Base-by-base conservation (phyloP, 495 filamentous ascomycete species). In the Bacidia rubella region DNA sequence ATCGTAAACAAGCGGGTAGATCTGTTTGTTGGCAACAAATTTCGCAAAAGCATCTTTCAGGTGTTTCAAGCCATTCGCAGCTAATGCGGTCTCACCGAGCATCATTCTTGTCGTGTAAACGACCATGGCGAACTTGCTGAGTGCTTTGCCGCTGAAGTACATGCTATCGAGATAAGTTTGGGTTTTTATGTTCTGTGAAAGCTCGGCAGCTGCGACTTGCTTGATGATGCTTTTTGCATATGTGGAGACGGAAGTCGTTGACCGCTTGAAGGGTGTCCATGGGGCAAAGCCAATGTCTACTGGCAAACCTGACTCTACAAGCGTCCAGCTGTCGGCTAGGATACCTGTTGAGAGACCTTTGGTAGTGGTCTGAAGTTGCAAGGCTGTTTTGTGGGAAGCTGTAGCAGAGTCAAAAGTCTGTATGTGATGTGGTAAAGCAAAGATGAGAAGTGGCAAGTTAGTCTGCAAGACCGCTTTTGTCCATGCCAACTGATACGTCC, bases 121-220 rank as follows among this genome's bases (percentile, higher is more conserved):
- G 21, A 92, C 69, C 12, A 68, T 71, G 2, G 88, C 90, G 63
- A 92, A 94, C 61, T 96, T 96, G 57, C 83, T 86, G 9, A 96
- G 68, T 0, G 83, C 87, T 77, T 98, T 98, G 57, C 90, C 90
- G 56, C 83, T 83, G 63, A 85, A 98, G 66, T 98, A 98, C 84
- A 96, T 93, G 56, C 85, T 93, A 63, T 93, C 76, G 27, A 89
- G 72, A 54, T 92, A 76, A 3, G 79, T 80, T 62, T 93, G 83
- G 3, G 65, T 62, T 21, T 68, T 61, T 47, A 95, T 83, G 59
- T 90, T 75, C 63, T 93, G 79, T 9, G 73, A 66, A 0, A 93
- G 65, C 65, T 98, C 92, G 11, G 70, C 69, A 2, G 68, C 64
- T 1, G 82, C 83, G 3, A 79, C 72, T 25, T 67, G 65, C 22